phyloP scores from a whole-genome alignment of 2,329 filamentous ascomycete genomes.

The Fusarium bactridioides region DNA sequence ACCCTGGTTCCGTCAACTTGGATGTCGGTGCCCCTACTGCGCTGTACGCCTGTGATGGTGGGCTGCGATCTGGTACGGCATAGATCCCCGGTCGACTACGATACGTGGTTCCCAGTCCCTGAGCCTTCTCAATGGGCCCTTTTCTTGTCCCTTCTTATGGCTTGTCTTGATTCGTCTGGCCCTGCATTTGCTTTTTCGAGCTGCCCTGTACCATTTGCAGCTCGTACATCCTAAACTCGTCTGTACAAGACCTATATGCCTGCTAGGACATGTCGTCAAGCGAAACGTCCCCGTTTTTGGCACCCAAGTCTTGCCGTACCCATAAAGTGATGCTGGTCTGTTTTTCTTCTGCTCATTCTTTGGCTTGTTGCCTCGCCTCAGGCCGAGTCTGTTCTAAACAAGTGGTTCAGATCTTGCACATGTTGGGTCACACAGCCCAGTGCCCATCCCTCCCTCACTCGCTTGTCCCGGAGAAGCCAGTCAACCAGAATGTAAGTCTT shows the following conservation, averaged over 20 bases:
- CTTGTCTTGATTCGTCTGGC: constrained; percentile 30
- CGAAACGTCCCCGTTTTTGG: constrained; percentile 26
- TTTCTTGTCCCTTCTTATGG: constrained; percentile 24
- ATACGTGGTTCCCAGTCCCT: constrained; percentile 28
- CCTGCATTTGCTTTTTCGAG: constrained; percentile 32
- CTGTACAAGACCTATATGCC: constrained; percentile 20
- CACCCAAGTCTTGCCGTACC: constrained; percentile 35
- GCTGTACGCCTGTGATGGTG: constrained; percentile 27
- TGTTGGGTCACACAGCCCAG: constrained; percentile 47
- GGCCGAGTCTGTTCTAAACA: constrained; percentile 47
- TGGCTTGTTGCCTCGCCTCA: constrained; percentile 44
- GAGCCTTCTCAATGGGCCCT: constrained; percentile 22
- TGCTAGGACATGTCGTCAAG: constrained; percentile 32
- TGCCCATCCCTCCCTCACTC: constrained; percentile 44
- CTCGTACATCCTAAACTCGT: constrained; percentile 12
- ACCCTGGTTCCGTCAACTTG: constrained; percentile 46
- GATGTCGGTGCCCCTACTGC: constrained; percentile 39
- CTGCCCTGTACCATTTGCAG: constrained; percentile 19
- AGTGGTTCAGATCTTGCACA: constrained; percentile 48
- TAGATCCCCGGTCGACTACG: constrained; percentile 29
- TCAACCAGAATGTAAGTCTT: constrained; percentile 27
- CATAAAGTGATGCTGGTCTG: constrained; percentile 36
- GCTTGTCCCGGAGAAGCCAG: constrained; percentile 32
- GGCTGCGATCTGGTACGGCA: constrained; percentile 38
- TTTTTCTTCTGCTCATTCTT: constrained; percentile 32